Base-by-base conservation (phyloP, 2,329 filamentous ascomycete genomes). In the Penicillium sp. region DNA sequence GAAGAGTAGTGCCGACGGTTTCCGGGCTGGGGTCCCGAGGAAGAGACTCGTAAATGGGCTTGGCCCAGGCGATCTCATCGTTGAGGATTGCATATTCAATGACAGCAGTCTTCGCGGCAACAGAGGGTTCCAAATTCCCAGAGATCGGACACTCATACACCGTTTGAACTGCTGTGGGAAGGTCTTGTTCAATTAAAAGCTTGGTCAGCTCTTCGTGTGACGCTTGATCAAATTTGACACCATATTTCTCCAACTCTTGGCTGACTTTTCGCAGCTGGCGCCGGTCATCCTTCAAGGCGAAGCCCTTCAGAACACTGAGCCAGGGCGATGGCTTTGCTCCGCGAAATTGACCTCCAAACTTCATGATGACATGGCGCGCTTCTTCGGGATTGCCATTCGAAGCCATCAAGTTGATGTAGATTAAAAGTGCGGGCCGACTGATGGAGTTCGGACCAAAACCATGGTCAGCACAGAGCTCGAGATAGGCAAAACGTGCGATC, bases 1-100 rank as follows among this genome's bases (percentile, higher is more conserved):
- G 84, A 44, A 95, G 83, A 13, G 91, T 79, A 13, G 87, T 81
- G 68, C 95, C 88, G 86, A 90, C 91, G 22, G 82, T 82, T 31
- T 80, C 73, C 60, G 88, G 86, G 43, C 68, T 70, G 77, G 80
- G 52, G 72, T 76, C 45, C 69, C 78, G 62, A 2, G 75, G 64
- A 44, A 82, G 60, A 13, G 72, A 73, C n/a, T 75, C 77, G 57
- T 91, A 86, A 11, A 89, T 76, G 1, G 77, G 70, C 52, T 83
- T 80, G 1, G 86, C 86, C 84, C 88, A 91, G 0, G 84, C 79
- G 45, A 82, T 67, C 52, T 89, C 79, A 24, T 82, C 75, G 52
- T 85, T 86, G 22, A 84, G 80, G 53, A 84, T 79, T 52, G 85
- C 86, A 63, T 88, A 86, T 41, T 79, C 79, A 37, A 90, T 73